phyloP scores from a whole-genome alignment of 768 basidiomycete species.

The Hygrocybe coccinea region DNA sequence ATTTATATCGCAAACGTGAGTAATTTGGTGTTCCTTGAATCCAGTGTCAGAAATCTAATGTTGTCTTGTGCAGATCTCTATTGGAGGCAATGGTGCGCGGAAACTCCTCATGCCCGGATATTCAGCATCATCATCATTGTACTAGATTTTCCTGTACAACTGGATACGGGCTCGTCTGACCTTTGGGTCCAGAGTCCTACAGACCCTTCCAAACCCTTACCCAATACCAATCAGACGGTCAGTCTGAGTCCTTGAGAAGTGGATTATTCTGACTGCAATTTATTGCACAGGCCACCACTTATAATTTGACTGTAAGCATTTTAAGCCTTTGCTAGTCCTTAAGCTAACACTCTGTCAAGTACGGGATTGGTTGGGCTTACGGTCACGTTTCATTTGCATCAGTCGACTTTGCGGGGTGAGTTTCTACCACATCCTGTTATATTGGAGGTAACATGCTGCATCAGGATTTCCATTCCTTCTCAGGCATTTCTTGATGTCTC shows the following conservation, averaged over 20 bases:
- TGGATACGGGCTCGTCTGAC: slow-evolving; percentile 84
- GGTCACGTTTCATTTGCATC: slow-evolving; percentile 60
- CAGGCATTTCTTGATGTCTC: slow-evolving; percentile 72
- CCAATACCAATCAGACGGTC: slow-evolving; percentile 48
- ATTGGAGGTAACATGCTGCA: slow-evolving; percentile 2
- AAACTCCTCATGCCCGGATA: not conserved
- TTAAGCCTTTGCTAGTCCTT: not conserved
- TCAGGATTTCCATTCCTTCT: slow-evolving; percentile 55
- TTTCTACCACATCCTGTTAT: slow-evolving; percentile 1
- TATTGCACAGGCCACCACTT: slow-evolving; percentile 35
- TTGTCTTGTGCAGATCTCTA: slow-evolving; percentile 47
- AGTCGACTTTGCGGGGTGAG: slow-evolving; percentile 67
- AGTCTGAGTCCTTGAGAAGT: slow-evolving; percentile 18
- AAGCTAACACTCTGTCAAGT: slow-evolving; percentile 38
- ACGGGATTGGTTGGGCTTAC: slow-evolving; percentile 75
- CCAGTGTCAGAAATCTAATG: slow-evolving; percentile 7
- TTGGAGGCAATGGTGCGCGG: slow-evolving; percentile 52
- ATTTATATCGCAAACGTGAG: slow-evolving; percentile 75
- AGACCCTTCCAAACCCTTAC: slow-evolving; percentile 46
- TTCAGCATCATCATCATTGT: slow-evolving; percentile 9
- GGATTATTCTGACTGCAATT: slow-evolving; percentile 5
- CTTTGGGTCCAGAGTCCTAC: slow-evolving; percentile 59
- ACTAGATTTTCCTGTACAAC: slow-evolving; percentile 65
- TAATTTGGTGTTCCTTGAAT: slow-evolving; percentile 13
- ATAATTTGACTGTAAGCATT: slow-evolving; percentile 60